These are phyloP conservation scores for Furcasterigmium sp. DNA, from an alignment of 2,329 filamentous ascomycete species.

Conservation along the genomic window DNA sequence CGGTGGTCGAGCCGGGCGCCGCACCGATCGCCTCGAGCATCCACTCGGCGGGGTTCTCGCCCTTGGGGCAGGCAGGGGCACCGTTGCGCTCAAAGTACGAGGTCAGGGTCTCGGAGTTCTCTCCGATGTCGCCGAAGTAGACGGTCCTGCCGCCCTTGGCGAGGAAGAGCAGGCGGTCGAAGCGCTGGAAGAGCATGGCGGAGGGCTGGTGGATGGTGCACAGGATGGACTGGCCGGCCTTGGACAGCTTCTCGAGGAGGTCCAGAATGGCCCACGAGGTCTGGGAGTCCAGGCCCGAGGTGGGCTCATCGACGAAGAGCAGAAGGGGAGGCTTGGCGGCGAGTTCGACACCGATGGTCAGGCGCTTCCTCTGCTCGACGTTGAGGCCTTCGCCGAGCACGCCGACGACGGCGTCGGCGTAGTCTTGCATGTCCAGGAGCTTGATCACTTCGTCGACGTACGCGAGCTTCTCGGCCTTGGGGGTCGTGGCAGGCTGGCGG, in stretches of 20 bases:
- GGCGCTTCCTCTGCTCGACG: conserved; percentile 42
- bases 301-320: conserved; percentile 73
- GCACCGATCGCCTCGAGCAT: conserved; percentile 24
- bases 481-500: conserved; percentile 57
- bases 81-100: conserved; percentile 48
- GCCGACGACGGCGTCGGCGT: conserved; percentile 65
- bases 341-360: conserved; percentile 73
- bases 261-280: conserved; percentile 70
- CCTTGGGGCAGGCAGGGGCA: conserved; percentile 36
- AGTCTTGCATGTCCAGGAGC: conserved; percentile 45
- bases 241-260: conserved; percentile 60
- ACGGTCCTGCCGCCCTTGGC: conserved; percentile 38
- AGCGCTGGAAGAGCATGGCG: conserved; percentile 12
- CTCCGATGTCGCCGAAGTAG: conserved; percentile 49
- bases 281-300: conserved; percentile 69
- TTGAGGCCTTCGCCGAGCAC: conserved; percentile 54
- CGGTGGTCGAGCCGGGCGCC: conserved; percentile 38
- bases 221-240: conserved; percentile 36
- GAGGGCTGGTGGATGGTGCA: conserved; percentile 15
- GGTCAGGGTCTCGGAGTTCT: conserved; percentile 40
- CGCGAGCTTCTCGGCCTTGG: conserved; percentile 21
- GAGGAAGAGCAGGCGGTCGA: conserved; percentile 11
- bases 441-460: conserved; percentile 24
- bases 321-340: conserved; percentile 70
- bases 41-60: conserved; percentile 49